Base-by-base conservation (phyloP, 805 yeast species). In the Teunomyces aglyptinius region DNA sequence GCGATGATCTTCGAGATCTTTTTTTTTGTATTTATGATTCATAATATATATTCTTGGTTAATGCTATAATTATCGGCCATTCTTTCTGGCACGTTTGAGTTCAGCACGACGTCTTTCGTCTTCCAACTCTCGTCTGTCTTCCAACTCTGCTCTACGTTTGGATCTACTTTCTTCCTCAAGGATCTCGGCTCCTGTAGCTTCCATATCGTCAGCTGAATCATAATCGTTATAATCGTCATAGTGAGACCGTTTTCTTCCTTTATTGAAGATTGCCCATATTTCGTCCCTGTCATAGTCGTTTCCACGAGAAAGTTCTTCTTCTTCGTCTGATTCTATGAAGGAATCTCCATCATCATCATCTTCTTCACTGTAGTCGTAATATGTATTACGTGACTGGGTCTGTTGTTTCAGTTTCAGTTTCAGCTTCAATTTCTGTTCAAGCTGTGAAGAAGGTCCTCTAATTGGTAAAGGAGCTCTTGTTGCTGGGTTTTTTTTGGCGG, bases 181-280 rank as follows among this genome's bases (percentile, higher is more conserved):
- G 19, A 94, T 81, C 52, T 92, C 97, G 22, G 83, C 83, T 22
- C 97, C 97, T 1, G 94, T 85, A 2, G 97, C 97, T 61, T 92
- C 98, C 97, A 94, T 92, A 57, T 88, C 89, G 48, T 77, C 83
- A 27, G 77, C 78, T 6, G 68, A 64, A 49, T 78, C 76, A 45
- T 75, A 78, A 46, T 78, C 81, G 44, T 75, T 73, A 43, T 74
- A 70, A 31, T 67, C 65, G 22, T 70, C 61, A 50, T 71, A 75
- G 36, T 73, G 65, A 0, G 70, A 55, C 38, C 89, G 70, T 45
- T 76, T 72, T 48, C 75, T 75, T 3, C 90, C 89, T 48, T 79
- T 75, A 58, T 82, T 84, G 64, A 91, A 86, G 65, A 92, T 77
- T 15, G 83, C 80, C 97, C 97, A 89, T 40, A 92, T 91, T 63